Base-by-base conservation (phyloP, 306 rosid genomes). In the Fragaria vesca region DNA sequence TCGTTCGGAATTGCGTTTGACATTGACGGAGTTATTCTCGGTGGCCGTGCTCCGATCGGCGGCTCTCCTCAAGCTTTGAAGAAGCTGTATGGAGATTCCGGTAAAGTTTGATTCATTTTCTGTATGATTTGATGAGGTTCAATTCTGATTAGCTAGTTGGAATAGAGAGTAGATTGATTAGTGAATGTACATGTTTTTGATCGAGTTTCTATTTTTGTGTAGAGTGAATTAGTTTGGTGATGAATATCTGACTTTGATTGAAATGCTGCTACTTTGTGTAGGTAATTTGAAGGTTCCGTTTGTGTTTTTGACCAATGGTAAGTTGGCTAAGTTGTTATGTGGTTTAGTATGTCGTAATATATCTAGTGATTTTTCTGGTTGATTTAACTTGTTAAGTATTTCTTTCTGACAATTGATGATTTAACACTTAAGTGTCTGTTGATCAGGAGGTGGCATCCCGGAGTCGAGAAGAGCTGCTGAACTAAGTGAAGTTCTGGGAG, bases 261-360 rank as follows among this genome's bases (percentile, higher is more conserved):
- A 17, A 48, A 2, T 65, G 4, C 40, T 65, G 20, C 26, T 65
- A 51, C 61, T 79, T 73, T 69, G 73, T 54, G 69, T 45, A 82
- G 86, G 82, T 60, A 10, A 61, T 69, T 74, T 82, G 77, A 82
- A 78, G 71, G 65, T 78, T 12, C 82, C 85, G 4, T 82, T 60
- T 69, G 69, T 82, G 73, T 82, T 82, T 74, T 82, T 82, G 77
- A 78, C 86, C 4, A 82, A 82, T 24, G 83, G 86, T 82, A 47
- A 74, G 80, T 67, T 3, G 8, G 69, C 55, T 18, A 5, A 18
- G 12, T 26, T 38, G 5, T 38, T 52, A 3, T 3, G 3, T 77
- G 17, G 12, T 8, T 15, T 2, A 11, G 16, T 58, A 24, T 21
- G 30, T 62, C 34, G 21, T 17, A 34, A 40, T 65, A 30, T 32